Base-by-base conservation (phyloP, 352 stramenopile species). In the Blastocystis sp. region DNA sequence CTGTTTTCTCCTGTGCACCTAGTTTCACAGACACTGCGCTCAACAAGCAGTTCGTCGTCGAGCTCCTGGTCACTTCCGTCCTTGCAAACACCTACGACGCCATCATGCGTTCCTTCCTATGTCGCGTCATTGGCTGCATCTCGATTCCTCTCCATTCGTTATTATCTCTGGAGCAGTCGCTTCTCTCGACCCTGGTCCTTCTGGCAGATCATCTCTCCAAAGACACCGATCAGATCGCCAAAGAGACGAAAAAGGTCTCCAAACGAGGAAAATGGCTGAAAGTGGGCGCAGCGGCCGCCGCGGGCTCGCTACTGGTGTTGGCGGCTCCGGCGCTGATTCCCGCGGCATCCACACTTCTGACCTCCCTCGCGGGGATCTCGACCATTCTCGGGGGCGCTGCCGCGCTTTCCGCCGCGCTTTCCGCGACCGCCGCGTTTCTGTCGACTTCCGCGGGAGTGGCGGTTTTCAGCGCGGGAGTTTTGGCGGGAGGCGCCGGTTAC, bases 401-500 rank as follows among this genome's bases (percentile, higher is more conserved):
- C 38, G 24, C 24, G 6, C n/a, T 67, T 24, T n/a, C 24, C 9
- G 53, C 18, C 29, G 40, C 64, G 11, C 27, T 76, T 9, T 38
- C 27, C 1, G 42, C 38, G 3, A 76, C 64, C 24, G 51, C 64
- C 7, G 38, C 64, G 3, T 76, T 76, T 34, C 64, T 76, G 27
- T 27, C 64, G 21, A 54, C 64, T n/a, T 57, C 38, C 8, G 42
- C 64, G 4, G 64, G 64, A 18, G 4, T 76, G 16, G 27, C 64
- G 7, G 21, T 76, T 36, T 38, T 51, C 3, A 59, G 7, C 24
- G 42, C 64, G 16, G 64, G 64, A 54, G 4, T 76, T 7, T 32
- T 76, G 34, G 64, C 64, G n/a, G 64, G 64, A 56, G 64, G 64
- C 0, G 36, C 64, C 24, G 36, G 64, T 18, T 76, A 76, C 29